These are phyloP conservation scores for Hanseniaspora taiwanica DNA, from an alignment of 805 yeast genomes.

Conservation along the genomic window DNA sequence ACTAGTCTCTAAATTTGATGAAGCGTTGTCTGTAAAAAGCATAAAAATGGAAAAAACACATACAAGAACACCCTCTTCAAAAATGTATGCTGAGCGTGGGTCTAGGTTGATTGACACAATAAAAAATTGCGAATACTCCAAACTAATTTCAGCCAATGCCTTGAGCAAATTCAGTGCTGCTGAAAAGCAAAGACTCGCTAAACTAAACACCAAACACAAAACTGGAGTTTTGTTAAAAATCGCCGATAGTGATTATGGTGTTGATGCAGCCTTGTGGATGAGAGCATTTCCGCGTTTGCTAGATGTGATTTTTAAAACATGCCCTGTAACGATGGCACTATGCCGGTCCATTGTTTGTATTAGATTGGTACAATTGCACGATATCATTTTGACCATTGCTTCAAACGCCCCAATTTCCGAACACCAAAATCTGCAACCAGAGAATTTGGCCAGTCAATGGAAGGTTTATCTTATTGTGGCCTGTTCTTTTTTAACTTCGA, in stretches of 20 bases:
- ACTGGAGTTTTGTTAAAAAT: constrained; percentile 58
- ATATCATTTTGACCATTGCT: constrained; percentile 44
- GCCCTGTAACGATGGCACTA: constrained; percentile 89
- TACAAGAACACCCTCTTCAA: constrained; percentile 43
- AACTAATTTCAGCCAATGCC: constrained; percentile 39
- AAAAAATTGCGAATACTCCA: constrained; percentile 55
- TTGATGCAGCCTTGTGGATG: constrained; percentile 95
- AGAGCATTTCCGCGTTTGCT: constrained; percentile 69
- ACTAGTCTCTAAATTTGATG: constrained; percentile 78
- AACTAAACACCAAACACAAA: constrained; percentile 42
- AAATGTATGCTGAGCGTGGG: constrained; percentile 69
- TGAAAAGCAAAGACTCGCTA: constrained; percentile 59
- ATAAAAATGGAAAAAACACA: constrained; percentile 18
- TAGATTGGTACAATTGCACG: constrained; percentile 74
- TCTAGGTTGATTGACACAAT: constrained; percentile 64
- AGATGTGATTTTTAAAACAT: constrained; percentile 55
- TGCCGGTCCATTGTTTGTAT: constrained; percentile 87
- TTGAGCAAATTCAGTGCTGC: constrained; percentile 47
- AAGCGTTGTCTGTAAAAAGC: constrained; percentile 50
- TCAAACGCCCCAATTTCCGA: constrained; percentile 20
- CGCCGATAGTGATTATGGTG: constrained; percentile 88
- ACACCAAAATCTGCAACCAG: constrained; percentile 32
- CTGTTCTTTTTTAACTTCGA: constrained; percentile 80
- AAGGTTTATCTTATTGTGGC: constrained; percentile 80
- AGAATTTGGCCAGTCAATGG: constrained; percentile 73